Evolutionary conservation across 148 eudicot genomes (phyloP), one percentile per base, ranked within the genome.

Genomic region (Diospyros lotus): DNA sequence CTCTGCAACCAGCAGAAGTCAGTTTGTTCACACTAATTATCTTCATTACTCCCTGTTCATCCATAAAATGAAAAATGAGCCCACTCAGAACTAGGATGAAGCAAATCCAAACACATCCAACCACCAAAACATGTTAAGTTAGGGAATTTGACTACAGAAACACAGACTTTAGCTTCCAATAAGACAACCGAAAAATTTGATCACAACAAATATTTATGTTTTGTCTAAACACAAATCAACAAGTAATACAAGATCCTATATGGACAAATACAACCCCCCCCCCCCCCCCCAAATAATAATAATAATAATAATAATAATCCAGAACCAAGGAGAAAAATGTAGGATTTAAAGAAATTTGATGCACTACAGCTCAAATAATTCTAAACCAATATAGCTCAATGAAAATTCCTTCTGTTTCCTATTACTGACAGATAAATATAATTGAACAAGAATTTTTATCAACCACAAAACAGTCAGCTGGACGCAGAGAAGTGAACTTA

Each of bases 1-100:
- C 98, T 81, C 81, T 89, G 88, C 98, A 95, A 43, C 96, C 97
- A 56, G 94, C 90, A 71, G 92, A 86, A 46, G 86, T 89, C 72
- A 95, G 84, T 74, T 88, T 92, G 87, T 92, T 94, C 74, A 94
- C 97, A 80, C 80, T 94, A 61, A 94, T 90, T 53, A 91, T 81
- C 84, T 94, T 94, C 92, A 94, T 84, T 69, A 89, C 96, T 13
- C 98, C 98, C 98, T 94, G 87, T 51, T 54, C 75, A 75, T 38
- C 59, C 43, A 80, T 38, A 18, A 78, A 73, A 71, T 40, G 56
- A 75, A 72, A 5, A 64, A 28, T 6, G 18, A 42, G 9, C 6
- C 45, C 45, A 63, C 51, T 48, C 9, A 58, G 8, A 38, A 38
- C 38, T 54, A 10, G 53, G 15, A n/a, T 64, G 3, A 17, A 15